phyloP scores from a whole-genome alignment of 352 stramenopile genomes.

The Phytophthora brassicae region DNA sequence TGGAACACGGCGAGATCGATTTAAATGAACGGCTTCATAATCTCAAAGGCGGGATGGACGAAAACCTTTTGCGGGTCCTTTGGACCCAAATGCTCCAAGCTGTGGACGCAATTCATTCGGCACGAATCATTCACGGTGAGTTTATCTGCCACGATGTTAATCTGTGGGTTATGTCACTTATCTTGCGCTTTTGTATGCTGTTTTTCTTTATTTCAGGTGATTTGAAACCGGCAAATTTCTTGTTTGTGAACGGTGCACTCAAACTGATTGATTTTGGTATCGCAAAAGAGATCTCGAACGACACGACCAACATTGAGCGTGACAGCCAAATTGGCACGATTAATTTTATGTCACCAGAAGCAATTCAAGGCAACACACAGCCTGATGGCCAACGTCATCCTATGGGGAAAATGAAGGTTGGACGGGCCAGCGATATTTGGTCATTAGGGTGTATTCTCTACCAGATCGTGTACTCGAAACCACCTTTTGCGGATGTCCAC shows the following conservation, averaged over 20 bases:
- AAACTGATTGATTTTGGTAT: slow-evolving; percentile 99
- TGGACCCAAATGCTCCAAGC: slow-evolving; percentile 99
- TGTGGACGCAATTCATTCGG: slow-evolving; percentile 96
- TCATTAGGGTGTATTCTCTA: slow-evolving; percentile 97
- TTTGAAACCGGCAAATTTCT: slow-evolving; percentile 96
- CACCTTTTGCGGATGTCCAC: slow-evolving; percentile 92
- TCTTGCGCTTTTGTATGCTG: slow-evolving; percentile 7
- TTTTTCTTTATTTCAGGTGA: slow-evolving; percentile 67
- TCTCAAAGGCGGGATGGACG: slow-evolving; percentile 86
- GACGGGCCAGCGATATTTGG: slow-evolving; percentile 94
- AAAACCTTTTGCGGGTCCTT: slow-evolving; percentile 97
- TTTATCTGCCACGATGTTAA: neutral
- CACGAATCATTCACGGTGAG: slow-evolving; percentile 92
- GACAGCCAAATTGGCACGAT: slow-evolving; percentile 96
- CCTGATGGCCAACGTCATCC: slow-evolving; percentile 58
- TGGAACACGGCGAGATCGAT: slow-evolving; percentile 98
- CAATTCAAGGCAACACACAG: slow-evolving; percentile 64
- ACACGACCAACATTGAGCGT: slow-evolving; percentile 97
- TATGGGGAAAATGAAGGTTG: slow-evolving; percentile 84
- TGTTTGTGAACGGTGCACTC: slow-evolving; percentile 95
- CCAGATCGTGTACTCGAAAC: slow-evolving; percentile 96
- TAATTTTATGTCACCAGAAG: slow-evolving; percentile 97
- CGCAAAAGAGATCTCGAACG: slow-evolving; percentile 96
- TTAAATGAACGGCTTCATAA: slow-evolving; percentile 92
- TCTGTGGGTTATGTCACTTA: slow-evolving; percentile 6